Evolutionary conservation across 805 yeast genomes (phyloP), one percentile per base, ranked within the genome.

Genomic region (Hermanozyma aechmeae): DNA sequence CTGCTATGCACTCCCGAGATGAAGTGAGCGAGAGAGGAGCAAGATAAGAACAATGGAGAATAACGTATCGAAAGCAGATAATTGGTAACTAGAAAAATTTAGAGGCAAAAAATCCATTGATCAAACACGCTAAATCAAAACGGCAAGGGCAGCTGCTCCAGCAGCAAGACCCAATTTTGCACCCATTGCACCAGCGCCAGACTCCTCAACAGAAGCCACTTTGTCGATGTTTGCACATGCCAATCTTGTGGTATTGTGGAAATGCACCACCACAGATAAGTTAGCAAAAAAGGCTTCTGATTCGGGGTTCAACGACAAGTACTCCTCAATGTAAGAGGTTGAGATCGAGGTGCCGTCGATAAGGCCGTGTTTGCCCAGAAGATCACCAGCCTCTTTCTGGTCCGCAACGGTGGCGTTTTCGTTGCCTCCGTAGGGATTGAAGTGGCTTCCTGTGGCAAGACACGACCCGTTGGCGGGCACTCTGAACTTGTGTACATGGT

Each of bases 221-320:
- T n/a, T n/a, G n/a, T n/a, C n/a, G 31, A 61, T 50, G 40, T 61
- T 61, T 16, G 66, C 62, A 45, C 68, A 61, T 3, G 61, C 54
- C 17, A 56, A 32, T 42, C 62, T 51, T 23, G 55, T 33, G 34
- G 45, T 43, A 40, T 60, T 48, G 30, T 33, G 32, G 24, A 39
- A 52, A 42, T 60, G 65, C 30, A 61, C 41, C 23, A 57, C 63
- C 13, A 61, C 53, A 8, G 64, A 56, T 31, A 56, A 49, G 23
- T 45, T 27, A 19, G 34, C 44, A 47, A 58, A 13, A 33, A 16
- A 50, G 11, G 61, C 60, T 15, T 34, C 28, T 38, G 40, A 35
- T 4, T 33, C 35, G 1, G 51, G 43, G 40, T 54, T 50, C 38
- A 58, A 50, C 14, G 62, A 56, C 26, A 58, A 39, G 37, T 48